These are phyloP conservation scores for Gentiana macrophylla DNA, from an alignment of 257 asterid genomes.

Conservation along the genomic window DNA sequence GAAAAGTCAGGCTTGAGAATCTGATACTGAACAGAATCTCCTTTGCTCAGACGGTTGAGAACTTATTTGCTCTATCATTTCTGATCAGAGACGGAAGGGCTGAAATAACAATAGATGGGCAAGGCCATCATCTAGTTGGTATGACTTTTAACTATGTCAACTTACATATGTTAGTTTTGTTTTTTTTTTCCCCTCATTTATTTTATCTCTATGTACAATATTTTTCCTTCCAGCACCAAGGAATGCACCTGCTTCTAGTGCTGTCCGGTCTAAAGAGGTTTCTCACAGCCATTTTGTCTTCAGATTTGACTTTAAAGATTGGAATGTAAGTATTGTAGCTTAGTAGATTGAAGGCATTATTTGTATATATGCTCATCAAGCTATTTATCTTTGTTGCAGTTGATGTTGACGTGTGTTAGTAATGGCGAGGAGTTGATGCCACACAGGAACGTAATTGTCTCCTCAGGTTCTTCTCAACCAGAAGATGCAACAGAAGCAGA, in stretches of 20 bases:
- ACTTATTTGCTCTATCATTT: slow-evolving; percentile 86
- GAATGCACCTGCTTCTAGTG: slow-evolving; percentile 75
- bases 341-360: slow-evolving; percentile 68
- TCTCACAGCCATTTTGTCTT: slow-evolving; percentile 63
- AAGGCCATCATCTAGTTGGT: slow-evolving; percentile 67
- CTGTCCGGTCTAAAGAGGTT: slow-evolving; percentile 62
- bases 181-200: slow-evolving; percentile 1
- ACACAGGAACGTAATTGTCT: slow-evolving; percentile 30
- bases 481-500: slow-evolving; percentile 22
- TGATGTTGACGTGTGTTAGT: slow-evolving; percentile 58
- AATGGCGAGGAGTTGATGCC: slow-evolving; percentile 89
- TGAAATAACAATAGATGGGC: slow-evolving; percentile 44
- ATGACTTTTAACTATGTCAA: slow-evolving; percentile 14
- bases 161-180: neutral
- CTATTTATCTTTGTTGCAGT: slow-evolving; percentile 25
- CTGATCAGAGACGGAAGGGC: slow-evolving; percentile 90
- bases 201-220: slow-evolving; percentile 1
- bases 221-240: slow-evolving; percentile 50
- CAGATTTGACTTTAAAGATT: slow-evolving; percentile 71
- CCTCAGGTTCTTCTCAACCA: slow-evolving; percentile 13
- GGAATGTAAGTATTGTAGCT: slow-evolving; percentile 52
- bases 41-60: slow-evolving; percentile 91
- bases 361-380: too few species aligned
- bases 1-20: slow-evolving; percentile 57
- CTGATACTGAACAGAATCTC: slow-evolving; percentile 57